Percentiles rank a stretch among this genome's conserved stretches.
Conservation (phyloP, 1,139 yeast species). For the Taiozyma sp. region DNA sequence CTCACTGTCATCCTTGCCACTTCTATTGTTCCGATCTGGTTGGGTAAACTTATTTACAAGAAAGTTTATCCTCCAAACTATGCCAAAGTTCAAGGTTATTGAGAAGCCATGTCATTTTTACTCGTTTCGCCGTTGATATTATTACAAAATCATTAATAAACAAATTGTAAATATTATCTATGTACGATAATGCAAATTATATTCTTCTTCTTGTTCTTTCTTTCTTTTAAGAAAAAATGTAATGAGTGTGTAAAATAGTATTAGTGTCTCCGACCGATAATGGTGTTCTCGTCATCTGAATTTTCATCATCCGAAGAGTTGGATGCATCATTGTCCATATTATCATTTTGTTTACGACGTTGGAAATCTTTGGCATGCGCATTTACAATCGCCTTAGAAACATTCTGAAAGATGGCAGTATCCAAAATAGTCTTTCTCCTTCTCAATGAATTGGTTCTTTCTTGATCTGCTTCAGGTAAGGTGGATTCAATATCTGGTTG, state of each 20-base stretch:
- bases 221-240: neutral
- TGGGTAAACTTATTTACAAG: slow-evolving; percentile 67
- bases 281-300: slow-evolving; percentile 26
- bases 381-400: slow-evolving; percentile 59
- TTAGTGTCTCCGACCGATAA: neutral
- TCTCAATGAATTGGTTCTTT: slow-evolving; percentile 1
- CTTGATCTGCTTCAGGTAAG: neutral
- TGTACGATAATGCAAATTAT: neutral
- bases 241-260: neutral
- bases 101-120: neutral
- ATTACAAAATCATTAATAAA: neutral
- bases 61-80: slow-evolving; percentile 88
- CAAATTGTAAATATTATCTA: neutral
- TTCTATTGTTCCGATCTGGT: slow-evolving; percentile 88
- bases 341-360: slow-evolving; percentile 37
- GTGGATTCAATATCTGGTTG: neutral
- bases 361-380: slow-evolving; percentile 93
- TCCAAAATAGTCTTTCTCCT: slow-evolving; percentile 18
- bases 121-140: neutral
- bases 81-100: slow-evolving; percentile 88
- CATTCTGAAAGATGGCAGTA: slow-evolving; percentile 36
- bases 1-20: slow-evolving; percentile 54
- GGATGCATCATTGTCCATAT: slow-evolving; percentile 34
- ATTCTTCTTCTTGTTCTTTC: neutral
- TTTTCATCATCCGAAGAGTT: slow-evolving; percentile 27